A percentile compares a stretch with the other conserved stretches of the same genome.
Conservation (phyloP, 768 basidiomycete genomes). For the Leccinum aurantiacum region DNA sequence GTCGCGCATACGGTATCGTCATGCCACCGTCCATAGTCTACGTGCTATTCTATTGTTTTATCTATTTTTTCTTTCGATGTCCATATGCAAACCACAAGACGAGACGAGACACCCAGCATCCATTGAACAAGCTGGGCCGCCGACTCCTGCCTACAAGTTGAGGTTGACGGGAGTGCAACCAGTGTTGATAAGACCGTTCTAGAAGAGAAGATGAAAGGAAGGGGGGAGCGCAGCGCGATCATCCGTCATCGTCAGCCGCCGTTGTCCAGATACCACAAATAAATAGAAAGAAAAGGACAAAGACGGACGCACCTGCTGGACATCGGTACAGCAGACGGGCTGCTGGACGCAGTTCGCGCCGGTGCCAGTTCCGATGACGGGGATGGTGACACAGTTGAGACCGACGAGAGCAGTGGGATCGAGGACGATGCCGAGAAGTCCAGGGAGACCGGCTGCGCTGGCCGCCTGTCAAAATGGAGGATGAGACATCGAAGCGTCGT, state of each 20-base stretch:
- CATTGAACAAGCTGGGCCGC: neutral
- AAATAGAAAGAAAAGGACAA: too few species aligned
- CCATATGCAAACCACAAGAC: conserved; percentile 1
- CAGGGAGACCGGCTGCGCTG: rapidly evolving
- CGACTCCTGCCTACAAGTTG: neutral
- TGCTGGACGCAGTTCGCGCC: neutral
- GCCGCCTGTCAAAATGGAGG: neutral
- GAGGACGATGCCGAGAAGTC: neutral
- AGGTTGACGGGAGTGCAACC: conserved; percentile 12
- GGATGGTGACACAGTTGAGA: neutral
- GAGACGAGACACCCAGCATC: too few species aligned
- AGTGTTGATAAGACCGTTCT: conserved; percentile 3
- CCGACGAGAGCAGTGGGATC: neutral
- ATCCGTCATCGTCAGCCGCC: neutral
- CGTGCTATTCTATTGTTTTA: neutral
- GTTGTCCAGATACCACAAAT: neutral
- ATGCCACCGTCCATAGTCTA: too few species aligned
- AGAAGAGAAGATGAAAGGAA: neutral
- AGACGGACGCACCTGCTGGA: neutral
- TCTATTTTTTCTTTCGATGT: neutral
- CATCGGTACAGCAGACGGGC: conserved; percentile 12
- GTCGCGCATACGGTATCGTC: too few species aligned
- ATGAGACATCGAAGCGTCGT: neutral
- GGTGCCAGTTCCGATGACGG: neutral
- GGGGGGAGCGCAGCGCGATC: too few species aligned